Percentiles rank a stretch among this genome's conserved stretches.
These are phyloP conservation scores for bread wheat (Triticum aestivum) DNA, from an alignment of 176 grass and related monocot genomes.

Conservation along the genomic window DNA sequence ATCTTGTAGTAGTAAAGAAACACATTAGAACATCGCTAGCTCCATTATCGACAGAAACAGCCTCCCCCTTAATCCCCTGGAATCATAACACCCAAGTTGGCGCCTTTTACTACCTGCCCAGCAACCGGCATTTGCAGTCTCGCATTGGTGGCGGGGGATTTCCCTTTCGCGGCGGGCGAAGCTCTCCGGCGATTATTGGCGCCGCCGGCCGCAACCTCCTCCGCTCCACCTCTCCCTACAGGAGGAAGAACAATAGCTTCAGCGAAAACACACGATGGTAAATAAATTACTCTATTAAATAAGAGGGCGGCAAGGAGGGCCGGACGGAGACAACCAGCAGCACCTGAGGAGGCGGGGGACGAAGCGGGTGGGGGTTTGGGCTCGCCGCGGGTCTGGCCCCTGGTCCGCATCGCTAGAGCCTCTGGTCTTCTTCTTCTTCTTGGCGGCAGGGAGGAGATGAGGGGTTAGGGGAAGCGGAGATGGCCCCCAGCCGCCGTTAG, in stretches of 20 bases:
- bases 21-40: not conserved
- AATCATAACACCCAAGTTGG: not conserved
- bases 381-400: slow-evolving; percentile 39
- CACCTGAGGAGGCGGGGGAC: not conserved
- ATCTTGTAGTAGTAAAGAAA: not conserved
- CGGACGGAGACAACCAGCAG: not conserved
- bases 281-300: not conserved
- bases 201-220: not conserved
- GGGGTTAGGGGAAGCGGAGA: not conserved
- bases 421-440: not conserved
- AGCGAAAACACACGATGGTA: not conserved
- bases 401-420: slow-evolving; percentile 42
- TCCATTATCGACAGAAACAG: not conserved
- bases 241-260: not conserved
- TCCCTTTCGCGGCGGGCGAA: slow-evolving; percentile 38
- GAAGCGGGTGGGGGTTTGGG: slow-evolving; percentile 25
- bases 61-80: not conserved
- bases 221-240: not conserved
- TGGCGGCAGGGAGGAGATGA: not conserved
- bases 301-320: not conserved
- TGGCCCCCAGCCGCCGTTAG: slow-evolving; percentile 22
- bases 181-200: slow-evolving; percentile 21
- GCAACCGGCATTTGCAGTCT: not conserved
- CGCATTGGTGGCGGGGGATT: slow-evolving; percentile 38
- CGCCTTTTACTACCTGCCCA: not conserved